These are phyloP conservation scores for Aurantiochytrium sp. DNA, from an alignment of 108 stramenopile genomes.

Conservation along the genomic window DNA sequence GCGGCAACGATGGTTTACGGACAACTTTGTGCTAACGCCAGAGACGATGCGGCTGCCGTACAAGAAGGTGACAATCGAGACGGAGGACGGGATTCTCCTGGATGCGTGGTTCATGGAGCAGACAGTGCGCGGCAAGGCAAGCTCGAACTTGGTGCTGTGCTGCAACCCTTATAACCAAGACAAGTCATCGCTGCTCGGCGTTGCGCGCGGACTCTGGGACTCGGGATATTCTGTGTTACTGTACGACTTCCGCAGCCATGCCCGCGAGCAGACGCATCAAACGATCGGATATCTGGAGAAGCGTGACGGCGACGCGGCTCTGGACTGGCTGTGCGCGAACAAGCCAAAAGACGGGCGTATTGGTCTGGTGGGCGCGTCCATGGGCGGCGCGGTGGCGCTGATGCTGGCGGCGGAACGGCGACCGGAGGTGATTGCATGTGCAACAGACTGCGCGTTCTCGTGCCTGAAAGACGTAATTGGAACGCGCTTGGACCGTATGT, in stretches of 20 bases:
- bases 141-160: neutral
- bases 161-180: constrained; percentile 16
- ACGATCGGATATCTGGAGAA: constrained; percentile 1
- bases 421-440: constrained; percentile 3
- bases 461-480: neutral
- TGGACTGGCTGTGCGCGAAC: constrained; percentile 15
- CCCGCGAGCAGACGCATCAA: neutral
- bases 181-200: neutral
- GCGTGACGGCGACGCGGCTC: neutral
- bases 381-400: constrained; percentile 11
- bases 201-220: neutral
- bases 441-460: constrained; percentile 6
- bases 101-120: constrained; percentile 15
- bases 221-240: neutral
- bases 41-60: constrained; percentile 12
- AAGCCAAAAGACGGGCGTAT: neutral
- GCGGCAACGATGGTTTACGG: constrained; percentile 16
- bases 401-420: neutral
- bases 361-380: constrained; percentile 1
- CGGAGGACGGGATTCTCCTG: neutral
- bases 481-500: neutral
- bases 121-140: neutral
- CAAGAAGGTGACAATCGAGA: neutral
- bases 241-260: neutral
- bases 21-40: neutral